Evolutionary conservation across 805 yeast genomes (phyloP).

Genomic region (Cyberlindnera meyerae): DNA sequence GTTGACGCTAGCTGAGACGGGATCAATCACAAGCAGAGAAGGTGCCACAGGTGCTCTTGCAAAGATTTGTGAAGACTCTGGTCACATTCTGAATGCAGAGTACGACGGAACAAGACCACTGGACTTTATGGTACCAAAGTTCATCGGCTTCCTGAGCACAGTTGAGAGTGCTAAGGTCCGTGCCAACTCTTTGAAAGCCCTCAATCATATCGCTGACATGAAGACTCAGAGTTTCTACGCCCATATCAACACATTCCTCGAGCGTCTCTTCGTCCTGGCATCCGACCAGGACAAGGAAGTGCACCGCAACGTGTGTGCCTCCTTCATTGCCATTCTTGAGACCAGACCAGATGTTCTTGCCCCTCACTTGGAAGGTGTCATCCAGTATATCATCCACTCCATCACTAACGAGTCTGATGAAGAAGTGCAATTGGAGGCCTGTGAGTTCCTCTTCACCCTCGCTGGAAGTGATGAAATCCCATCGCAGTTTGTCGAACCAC

Average conservation of each 20-base stretch:
- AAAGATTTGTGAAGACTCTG: constrained; percentile 88
- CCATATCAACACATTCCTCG: constrained; percentile 62
- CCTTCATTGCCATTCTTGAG: constrained; percentile 68
- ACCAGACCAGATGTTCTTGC: constrained; percentile 73
- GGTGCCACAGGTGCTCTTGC: constrained; percentile 79
- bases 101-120: constrained; percentile 65
- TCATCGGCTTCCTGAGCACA: constrained; percentile 44
- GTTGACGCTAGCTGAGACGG: constrained; percentile 51
- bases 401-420: constrained; percentile 55
- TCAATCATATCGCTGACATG: constrained; percentile 70
- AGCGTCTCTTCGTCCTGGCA: constrained; percentile 65
- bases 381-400: constrained; percentile 77
- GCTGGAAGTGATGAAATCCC: constrained; percentile 54
- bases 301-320: constrained; percentile 68
- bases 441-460: constrained; percentile 80
- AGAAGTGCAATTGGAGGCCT: constrained; percentile 83
- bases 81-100: constrained; percentile 56
- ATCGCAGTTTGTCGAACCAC: constrained; percentile 47
- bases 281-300: constrained; percentile 53
- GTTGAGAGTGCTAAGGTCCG: constrained; percentile 46
- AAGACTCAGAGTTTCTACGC: constrained; percentile 61
- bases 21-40: constrained; percentile 41
- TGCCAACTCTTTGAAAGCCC: constrained; percentile 60
- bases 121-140: constrained; percentile 59
- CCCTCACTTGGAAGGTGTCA: constrained; percentile 82